Conservation (phyloP, 768 basidiomycete species). For the Hypholoma fasciculare region DNA sequence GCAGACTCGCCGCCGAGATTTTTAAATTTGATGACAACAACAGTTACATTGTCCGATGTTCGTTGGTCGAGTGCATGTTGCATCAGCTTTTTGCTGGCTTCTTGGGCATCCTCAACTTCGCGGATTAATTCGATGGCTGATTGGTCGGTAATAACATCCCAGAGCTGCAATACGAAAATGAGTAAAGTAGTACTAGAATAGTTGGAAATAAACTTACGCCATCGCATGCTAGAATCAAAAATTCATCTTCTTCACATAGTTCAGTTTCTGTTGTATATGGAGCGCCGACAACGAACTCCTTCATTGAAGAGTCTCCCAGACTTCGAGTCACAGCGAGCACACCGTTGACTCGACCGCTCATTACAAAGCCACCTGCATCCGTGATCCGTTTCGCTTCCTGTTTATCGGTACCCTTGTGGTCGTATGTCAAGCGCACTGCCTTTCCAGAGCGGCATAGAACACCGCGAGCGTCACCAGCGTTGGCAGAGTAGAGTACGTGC, state of each 20-base stretch:
- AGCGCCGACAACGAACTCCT: constrained; percentile 97
- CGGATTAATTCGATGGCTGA: constrained; percentile 85
- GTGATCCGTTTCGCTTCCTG: constrained; percentile 98
- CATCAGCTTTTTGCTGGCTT: constrained; percentile 72
- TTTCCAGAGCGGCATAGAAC: constrained; percentile 90
- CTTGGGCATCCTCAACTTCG: constrained; percentile 72
- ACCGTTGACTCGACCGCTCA: constrained; percentile 98
- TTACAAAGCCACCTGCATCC: constrained; percentile 97
- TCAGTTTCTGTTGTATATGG: constrained; percentile 99
- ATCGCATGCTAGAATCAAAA: constrained; percentile 94
- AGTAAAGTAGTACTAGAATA: constrained; percentile 5
- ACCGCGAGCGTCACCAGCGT: constrained; percentile 94
- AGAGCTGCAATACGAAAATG: constrained; percentile 56
- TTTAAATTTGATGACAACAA: constrained; percentile 85
- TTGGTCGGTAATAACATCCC: constrained; percentile 96
- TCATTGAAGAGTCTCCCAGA: constrained; percentile 97
- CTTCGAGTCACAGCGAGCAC: constrained; percentile 96
- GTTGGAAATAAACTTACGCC: constrained; percentile 62
- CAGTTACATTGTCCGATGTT: constrained; percentile 94
- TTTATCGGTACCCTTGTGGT: constrained; percentile 97
- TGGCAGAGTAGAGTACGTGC: constrained; percentile 91
- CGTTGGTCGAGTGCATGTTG: constrained; percentile 86
- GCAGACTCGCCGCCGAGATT: constrained; percentile 19
- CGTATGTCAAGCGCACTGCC: constrained; percentile 93
- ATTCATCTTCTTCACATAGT: constrained; percentile 88